phyloP scores from a whole-genome alignment of 805 yeast genomes.

The Saturnispora dispora region DNA sequence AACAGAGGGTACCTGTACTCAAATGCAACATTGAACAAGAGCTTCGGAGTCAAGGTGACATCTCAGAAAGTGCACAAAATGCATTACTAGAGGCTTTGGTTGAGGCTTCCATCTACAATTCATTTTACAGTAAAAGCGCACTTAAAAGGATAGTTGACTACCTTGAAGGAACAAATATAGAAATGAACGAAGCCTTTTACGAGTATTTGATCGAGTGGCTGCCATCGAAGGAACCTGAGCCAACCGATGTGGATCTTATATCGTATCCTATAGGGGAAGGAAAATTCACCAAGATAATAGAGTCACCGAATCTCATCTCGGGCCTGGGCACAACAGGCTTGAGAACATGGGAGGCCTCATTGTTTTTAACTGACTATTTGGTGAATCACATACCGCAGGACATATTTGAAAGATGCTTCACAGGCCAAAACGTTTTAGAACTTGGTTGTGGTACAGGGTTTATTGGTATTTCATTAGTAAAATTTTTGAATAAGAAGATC shows the following conservation, averaged over 20 bases:
- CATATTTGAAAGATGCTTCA: conserved; percentile 9
- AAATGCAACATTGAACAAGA: background rate
- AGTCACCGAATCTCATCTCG: conserved; percentile 55
- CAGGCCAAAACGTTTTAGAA: conserved; percentile 43
- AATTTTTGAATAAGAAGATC: conserved; percentile 14
- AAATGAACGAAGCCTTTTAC: conserved; percentile 35
- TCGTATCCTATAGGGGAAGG: conserved; percentile 26
- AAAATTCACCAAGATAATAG: conserved; percentile 32
- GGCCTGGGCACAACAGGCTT: conserved; percentile 82
- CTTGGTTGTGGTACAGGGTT: conserved; percentile 90
- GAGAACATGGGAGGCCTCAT: conserved; percentile 91
- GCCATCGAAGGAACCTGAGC: conserved; percentile 25
- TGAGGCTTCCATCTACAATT: conserved; percentile 31
- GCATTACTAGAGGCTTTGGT: conserved; percentile 17
- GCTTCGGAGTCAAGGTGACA: background rate
- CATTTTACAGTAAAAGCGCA: conserved; percentile 42
- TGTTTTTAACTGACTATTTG: conserved; percentile 51
- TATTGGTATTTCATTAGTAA: conserved; percentile 43
- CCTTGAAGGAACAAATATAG: conserved; percentile 14
- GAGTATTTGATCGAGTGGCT: conserved; percentile 32
- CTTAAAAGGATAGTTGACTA: conserved; percentile 36
- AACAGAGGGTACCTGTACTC: conserved; percentile 25
- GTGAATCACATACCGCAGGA: conserved; percentile 10
- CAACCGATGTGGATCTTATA: conserved; percentile 33
- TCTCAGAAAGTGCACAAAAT: conserved; percentile 16